Conservation (phyloP, 768 basidiomycete species). For the Floccularia luteovirens region DNA sequence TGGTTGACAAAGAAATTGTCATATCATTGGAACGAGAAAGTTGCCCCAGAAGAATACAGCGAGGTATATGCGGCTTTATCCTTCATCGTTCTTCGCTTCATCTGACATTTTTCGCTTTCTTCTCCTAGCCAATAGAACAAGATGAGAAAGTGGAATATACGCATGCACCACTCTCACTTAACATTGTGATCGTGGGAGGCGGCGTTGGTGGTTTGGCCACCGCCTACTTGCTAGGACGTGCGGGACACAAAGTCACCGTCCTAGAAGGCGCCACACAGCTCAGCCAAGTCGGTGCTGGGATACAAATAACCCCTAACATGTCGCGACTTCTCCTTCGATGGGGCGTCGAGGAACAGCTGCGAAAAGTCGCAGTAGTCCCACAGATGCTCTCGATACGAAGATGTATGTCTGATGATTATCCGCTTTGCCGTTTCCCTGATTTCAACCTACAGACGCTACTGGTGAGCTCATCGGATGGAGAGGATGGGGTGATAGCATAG, state of each 20-base stretch:
- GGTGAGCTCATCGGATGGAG: conserved; percentile 24
- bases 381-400: conserved; percentile 30
- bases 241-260: conserved; percentile 41
- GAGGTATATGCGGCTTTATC: too few relatives aligned
- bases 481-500: conserved; percentile 19
- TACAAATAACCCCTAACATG: conserved; percentile 32
- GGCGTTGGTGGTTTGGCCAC: conserved; percentile 42
- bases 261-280: conserved; percentile 31
- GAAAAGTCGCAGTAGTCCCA: conserved; percentile 28
- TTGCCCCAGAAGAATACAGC: too few relatives aligned
- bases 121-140: too few relatives aligned
- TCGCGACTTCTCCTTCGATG: conserved; percentile 39
- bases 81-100: too few relatives aligned
- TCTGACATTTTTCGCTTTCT: too few relatives aligned
- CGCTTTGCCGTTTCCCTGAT: not conserved
- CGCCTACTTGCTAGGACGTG: conserved; percentile 35
- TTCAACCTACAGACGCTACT: conserved; percentile 19
- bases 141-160: not conserved
- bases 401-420: conserved; percentile 21
- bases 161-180: conserved; percentile 3
- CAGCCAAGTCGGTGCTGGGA: conserved; percentile 43
- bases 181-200: conserved; percentile 38
- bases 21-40: too few relatives aligned
- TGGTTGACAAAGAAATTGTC: too few relatives aligned
- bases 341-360: conserved; percentile 37